These are phyloP conservation scores for Ophiostoma sp. DNA, from an alignment of 2,329 filamentous ascomycete species.

Conservation along the genomic window DNA sequence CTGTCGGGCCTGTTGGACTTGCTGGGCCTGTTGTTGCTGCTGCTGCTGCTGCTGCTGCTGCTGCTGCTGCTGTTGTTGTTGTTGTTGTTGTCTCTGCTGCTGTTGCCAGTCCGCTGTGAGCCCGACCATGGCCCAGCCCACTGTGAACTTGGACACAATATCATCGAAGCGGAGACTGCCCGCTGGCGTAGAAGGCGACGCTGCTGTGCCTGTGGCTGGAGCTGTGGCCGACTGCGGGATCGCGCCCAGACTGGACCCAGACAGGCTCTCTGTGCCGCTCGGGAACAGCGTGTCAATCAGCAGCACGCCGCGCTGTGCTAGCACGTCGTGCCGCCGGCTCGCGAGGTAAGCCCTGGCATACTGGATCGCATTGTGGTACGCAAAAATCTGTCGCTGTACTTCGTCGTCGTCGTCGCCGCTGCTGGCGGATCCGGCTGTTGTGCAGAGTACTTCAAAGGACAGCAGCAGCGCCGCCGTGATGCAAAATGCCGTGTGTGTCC, in stretches of 20 bases:
- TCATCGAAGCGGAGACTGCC: slow-evolving; percentile 24
- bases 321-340: slow-evolving; percentile 24
- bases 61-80: slow-evolving; percentile 16
- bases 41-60: not conserved
- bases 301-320: slow-evolving; percentile 27
- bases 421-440: not conserved
- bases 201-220: not conserved
- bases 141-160: slow-evolving; percentile 24
- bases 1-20: not conserved
- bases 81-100: slow-evolving; percentile 8
- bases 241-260: not conserved
- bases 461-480: slow-evolving; percentile 29
- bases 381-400: slow-evolving; percentile 11
- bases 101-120: slow-evolving; percentile 22
- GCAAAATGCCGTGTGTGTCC: slow-evolving; percentile 31
- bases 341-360: slow-evolving; percentile 25
- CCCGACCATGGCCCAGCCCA: slow-evolving; percentile 25
- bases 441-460: slow-evolving; percentile 28
- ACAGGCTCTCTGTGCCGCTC: slow-evolving; percentile 9
- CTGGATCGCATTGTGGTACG: slow-evolving; percentile 23
- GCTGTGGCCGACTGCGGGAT: not conserved
- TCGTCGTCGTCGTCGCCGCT: not conserved
- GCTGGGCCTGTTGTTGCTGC: not conserved
- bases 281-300: slow-evolving; percentile 27
- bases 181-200: not conserved